A percentile compares a stretch with the other conserved stretches of the same genome.
These are phyloP conservation scores for Cryphonectria japonica DNA, from an alignment of 2,329 filamentous ascomycete genomes.

Conservation along the genomic window DNA sequence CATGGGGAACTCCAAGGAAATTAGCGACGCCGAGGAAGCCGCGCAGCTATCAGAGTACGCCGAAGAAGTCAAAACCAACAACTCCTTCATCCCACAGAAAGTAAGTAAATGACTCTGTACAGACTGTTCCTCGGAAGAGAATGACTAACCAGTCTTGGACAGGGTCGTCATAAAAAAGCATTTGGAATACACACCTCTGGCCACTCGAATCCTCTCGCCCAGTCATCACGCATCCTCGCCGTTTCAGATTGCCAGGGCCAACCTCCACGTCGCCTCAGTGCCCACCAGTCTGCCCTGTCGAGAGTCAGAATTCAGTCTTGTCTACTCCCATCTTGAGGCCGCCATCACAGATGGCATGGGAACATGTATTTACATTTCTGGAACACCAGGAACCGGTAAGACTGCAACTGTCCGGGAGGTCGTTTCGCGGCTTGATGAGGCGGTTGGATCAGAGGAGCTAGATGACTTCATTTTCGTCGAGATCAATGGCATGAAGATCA, in stretches of 20 bases:
- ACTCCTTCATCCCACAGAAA: conserved; percentile 49
- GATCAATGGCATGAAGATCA: conserved; percentile 99
- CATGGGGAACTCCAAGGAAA: conserved; percentile 38
- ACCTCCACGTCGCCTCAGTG: conserved; percentile 91
- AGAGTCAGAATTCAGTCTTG: conserved; percentile 86
- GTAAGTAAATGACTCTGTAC: conserved; percentile 42
- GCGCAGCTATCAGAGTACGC: conserved; percentile 48
- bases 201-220: conserved; percentile 80
- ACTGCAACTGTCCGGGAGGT: conserved; percentile 97
- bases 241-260: conserved; percentile 86
- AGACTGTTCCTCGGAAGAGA: conserved; percentile 44
- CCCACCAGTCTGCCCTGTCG: conserved; percentile 88
- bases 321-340: conserved; percentile 91
- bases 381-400: conserved; percentile 97
- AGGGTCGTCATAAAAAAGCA: conserved; percentile 79
- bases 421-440: conserved; percentile 83
- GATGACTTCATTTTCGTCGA: conserved; percentile 99
- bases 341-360: conserved; percentile 93
- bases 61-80: conserved; percentile 54
- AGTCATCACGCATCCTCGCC: conserved; percentile 78
- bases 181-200: conserved; percentile 93
- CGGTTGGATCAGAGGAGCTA: conserved; percentile 85
- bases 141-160: conserved; percentile 30
- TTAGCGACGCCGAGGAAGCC: conserved; percentile 39
- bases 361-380: conserved; percentile 97